Evolutionary conservation across 148 eudicot species (phyloP).

Genomic region (Silene latifolia): DNA sequence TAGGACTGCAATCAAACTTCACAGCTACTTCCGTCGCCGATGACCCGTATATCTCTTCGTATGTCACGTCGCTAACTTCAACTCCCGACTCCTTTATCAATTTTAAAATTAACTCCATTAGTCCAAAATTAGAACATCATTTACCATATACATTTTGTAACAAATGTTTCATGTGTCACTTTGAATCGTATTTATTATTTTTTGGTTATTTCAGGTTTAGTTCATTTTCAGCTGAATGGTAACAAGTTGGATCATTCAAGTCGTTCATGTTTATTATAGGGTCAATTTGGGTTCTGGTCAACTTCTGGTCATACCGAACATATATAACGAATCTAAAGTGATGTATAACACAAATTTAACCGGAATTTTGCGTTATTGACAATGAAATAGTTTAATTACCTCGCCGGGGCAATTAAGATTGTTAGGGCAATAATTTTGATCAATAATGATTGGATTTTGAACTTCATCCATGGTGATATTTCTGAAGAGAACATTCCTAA

Average conservation of each 20-base stretch:
- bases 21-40: constrained; percentile 46
- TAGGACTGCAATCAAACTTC: constrained; percentile 47
- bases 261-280: no score
- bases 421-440: constrained; percentile 58
- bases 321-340: no score
- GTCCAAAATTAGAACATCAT: background rate
- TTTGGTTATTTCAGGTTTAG: no score
- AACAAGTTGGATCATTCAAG: no score
- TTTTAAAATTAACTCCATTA: background rate
- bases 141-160: no score
- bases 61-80: constrained; percentile 35
- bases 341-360: no score
- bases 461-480: constrained; percentile 41
- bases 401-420: constrained; percentile 36
- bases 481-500: constrained; percentile 36
- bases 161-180: no score
- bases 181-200: no score
- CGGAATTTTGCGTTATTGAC: no score
- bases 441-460: constrained; percentile 46
- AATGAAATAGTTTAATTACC: constrained; percentile 23
- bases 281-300: no score
- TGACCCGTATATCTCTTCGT: constrained; percentile 47
- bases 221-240: no score
- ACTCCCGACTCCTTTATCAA: constrained; percentile 41
- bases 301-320: no score